Evolutionary conservation across 495 filamentous ascomycete species (phyloP).

Genomic region (Podospora tetraspora): DNA sequence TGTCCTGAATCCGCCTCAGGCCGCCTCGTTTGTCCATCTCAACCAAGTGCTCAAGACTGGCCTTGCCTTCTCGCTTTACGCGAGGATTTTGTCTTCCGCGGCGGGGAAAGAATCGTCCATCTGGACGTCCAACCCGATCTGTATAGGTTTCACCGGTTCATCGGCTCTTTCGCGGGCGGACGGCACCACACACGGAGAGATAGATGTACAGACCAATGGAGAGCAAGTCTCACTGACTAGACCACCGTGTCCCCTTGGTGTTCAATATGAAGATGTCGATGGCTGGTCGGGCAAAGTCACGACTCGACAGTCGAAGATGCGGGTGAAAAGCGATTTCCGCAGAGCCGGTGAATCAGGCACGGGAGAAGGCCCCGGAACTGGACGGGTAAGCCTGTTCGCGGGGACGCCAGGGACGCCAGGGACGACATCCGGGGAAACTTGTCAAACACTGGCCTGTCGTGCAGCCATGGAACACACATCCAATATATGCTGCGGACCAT

Average conservation of each 20-base stretch:
- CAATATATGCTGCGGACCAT: background rate
- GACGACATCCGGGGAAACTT: conserved; percentile 12
- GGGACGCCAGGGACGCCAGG: background rate
- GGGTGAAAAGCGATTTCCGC: conserved; percentile 7
- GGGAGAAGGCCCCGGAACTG: conserved; percentile 15
- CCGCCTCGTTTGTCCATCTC: background rate
- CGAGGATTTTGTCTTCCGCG: background rate
- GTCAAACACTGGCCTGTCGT: background rate
- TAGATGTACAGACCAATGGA: background rate
- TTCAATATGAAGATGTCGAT: conserved; percentile 5
- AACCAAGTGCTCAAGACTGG: background rate
- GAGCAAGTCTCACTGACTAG: background rate
- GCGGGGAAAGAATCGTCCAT: background rate
- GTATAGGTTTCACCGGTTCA: conserved; percentile 5
- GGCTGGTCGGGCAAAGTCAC: background rate
- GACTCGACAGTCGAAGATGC: background rate
- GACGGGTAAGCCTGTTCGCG: conserved; percentile 3
- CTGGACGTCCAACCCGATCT: background rate
- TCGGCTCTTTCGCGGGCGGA: conserved; percentile 8
- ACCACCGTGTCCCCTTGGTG: background rate
- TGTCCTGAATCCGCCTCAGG: background rate
- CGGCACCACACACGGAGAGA: background rate
- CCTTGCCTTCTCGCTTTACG: background rate
- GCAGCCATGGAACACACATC: background rate
- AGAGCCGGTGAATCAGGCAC: conserved; percentile 24